These are phyloP conservation scores for Trametes punicea DNA, from an alignment of 768 basidiomycete species.

Conservation along the genomic window DNA sequence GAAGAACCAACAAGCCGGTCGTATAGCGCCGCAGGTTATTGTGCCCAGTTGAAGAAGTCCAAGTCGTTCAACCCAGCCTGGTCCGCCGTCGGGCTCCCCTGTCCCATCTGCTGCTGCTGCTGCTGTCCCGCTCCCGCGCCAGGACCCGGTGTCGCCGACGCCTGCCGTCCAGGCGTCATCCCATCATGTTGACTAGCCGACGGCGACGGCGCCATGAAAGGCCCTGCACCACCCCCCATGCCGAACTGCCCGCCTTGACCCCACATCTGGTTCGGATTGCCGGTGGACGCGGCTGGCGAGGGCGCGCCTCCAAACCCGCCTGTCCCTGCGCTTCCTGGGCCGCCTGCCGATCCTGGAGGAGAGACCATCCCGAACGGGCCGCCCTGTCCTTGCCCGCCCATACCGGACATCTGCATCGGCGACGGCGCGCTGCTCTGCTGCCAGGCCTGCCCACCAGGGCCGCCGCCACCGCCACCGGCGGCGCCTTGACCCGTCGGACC, in stretches of 20 bases:
- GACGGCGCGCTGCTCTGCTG: slow-evolving; percentile 20
- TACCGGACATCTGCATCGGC: background rate
- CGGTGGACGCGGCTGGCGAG: slow-evolving; percentile 15
- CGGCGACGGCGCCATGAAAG: slow-evolving; percentile 25
- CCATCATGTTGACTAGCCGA: slow-evolving; percentile 21
- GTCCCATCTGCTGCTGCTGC: slow-evolving; percentile 40
- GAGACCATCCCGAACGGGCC: slow-evolving; percentile 15
- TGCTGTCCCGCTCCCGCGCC: too few species aligned
- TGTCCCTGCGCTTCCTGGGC: background rate
- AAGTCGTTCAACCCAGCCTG: slow-evolving; percentile 45
- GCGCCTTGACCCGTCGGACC: slow-evolving; percentile 24
- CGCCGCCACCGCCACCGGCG: slow-evolving; percentile 26
- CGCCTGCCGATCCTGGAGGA: slow-evolving; percentile 15
- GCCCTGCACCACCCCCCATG: slow-evolving; percentile 18
- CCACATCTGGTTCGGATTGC: slow-evolving; percentile 18
- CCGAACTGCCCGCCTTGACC: slow-evolving; percentile 5
- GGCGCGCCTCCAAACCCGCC: slow-evolving; percentile 9
- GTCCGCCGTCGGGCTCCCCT: slow-evolving; percentile 41
- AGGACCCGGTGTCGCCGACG: slow-evolving; percentile 46
- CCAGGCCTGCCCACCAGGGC: slow-evolving; percentile 31
- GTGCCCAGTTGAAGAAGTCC: slow-evolving; percentile 53
- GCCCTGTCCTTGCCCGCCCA: background rate
- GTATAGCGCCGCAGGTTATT: too few species aligned
- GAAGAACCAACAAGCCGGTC: too few species aligned
- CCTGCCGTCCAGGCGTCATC: slow-evolving; percentile 37